A percentile compares a stretch with the other conserved stretches of the same genome.
Conservation (phyloP, 2,329 filamentous ascomycete genomes). For the Mycosphaerelloides madeirae region DNA sequence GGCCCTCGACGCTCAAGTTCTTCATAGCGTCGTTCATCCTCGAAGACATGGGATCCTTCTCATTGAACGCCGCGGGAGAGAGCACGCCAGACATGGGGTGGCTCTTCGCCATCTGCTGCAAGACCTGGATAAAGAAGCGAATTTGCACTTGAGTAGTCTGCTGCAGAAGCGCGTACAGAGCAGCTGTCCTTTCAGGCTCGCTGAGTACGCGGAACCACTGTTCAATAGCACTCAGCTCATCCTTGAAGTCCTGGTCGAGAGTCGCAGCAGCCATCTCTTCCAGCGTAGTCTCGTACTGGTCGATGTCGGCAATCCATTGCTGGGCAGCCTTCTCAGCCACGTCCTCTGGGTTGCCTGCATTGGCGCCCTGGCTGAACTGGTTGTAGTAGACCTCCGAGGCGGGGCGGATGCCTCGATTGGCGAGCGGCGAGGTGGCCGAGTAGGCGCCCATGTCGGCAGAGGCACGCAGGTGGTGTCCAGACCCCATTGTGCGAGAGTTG, state of each 20-base stretch:
- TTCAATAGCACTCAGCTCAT: slow-evolving; percentile 96
- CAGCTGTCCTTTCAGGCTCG: slow-evolving; percentile 92
- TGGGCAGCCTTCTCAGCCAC: slow-evolving; percentile 89
- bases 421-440: slow-evolving; percentile 56
- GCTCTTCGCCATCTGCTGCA: slow-evolving; percentile 98
- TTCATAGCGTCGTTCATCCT: slow-evolving; percentile 94
- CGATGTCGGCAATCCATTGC: slow-evolving; percentile 98
- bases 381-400: slow-evolving; percentile 91
- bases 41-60: slow-evolving; percentile 98
- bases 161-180: slow-evolving; percentile 89
- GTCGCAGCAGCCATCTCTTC: slow-evolving; percentile 99
- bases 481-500: slow-evolving; percentile 51
- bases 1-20: slow-evolving; percentile 82
- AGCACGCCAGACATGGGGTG: slow-evolving; percentile 95
- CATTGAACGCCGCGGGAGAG: slow-evolving; percentile 85
- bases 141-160: slow-evolving; percentile 99
- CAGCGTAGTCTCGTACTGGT: slow-evolving; percentile 96
- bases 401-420: slow-evolving; percentile 77
- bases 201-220: slow-evolving; percentile 99
- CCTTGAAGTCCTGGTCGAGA: slow-evolving; percentile 99
- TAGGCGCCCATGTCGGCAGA: slow-evolving; percentile 95
- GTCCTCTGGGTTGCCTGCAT: slow-evolving; percentile 69
- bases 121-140: slow-evolving; percentile 96
- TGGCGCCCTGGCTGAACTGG: slow-evolving; percentile 63
- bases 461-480: slow-evolving; percentile 81